Evolutionary conservation across 2,329 filamentous ascomycete genomes (phyloP).

Genomic region (Pseudogymnoascus sp.): DNA sequence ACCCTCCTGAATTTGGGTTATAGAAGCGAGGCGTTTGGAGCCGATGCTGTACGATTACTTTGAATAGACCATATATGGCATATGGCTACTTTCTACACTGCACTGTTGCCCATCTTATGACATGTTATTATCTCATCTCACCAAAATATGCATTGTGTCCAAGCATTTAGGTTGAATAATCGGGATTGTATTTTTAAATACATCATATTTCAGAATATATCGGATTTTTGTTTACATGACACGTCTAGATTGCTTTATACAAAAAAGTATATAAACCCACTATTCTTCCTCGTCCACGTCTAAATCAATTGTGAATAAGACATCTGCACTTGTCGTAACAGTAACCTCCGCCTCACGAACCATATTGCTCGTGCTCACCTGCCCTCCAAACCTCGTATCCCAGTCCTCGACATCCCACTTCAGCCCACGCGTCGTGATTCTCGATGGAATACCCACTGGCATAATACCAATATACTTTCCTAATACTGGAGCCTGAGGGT

Average conservation of each 20-base stretch:
- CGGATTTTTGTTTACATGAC: not conserved
- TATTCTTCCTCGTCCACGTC: not conserved
- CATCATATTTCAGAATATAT: not conserved
- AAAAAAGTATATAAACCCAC: not conserved
- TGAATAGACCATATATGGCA: not conserved
- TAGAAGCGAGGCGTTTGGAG: not conserved
- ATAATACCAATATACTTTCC: slow-evolving; percentile 80
- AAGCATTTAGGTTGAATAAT: too few species aligned
- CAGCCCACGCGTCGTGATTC: slow-evolving; percentile 72
- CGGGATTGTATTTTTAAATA: not conserved
- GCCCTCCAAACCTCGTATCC: slow-evolving; percentile 67
- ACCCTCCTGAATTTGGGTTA: not conserved
- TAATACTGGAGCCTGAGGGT: slow-evolving; percentile 41
- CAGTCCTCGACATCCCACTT: slow-evolving; percentile 88
- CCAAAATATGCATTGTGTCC: not conserved
- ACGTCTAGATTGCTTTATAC: not conserved
- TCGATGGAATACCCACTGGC: slow-evolving; percentile 69
- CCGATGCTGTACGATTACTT: slow-evolving; percentile 5
- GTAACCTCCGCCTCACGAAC: slow-evolving; percentile 54
- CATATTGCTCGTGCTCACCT: slow-evolving; percentile 75
- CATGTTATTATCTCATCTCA: not conserved
- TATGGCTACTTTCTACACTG: not conserved
- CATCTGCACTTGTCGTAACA: slow-evolving; percentile 54
- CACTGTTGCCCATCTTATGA: not conserved
- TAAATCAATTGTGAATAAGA: slow-evolving; percentile 66